Conservation (phyloP, 306 rosid genomes). For the Oemleria cerasiformis region DNA sequence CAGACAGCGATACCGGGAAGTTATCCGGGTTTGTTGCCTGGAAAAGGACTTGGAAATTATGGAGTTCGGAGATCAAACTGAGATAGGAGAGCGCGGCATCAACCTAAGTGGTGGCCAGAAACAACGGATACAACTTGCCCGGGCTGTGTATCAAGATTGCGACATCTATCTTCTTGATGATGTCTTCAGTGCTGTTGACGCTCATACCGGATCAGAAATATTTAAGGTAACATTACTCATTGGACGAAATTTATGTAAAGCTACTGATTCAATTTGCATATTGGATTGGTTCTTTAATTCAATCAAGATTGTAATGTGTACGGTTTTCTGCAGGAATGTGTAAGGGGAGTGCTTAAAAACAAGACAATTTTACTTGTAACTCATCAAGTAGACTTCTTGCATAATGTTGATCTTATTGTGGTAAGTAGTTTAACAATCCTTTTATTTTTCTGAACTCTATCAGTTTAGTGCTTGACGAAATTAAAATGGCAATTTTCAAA, state of each 20-base stretch:
- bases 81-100: constrained; percentile 98
- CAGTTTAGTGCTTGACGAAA: background rate
- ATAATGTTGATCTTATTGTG: constrained; percentile 76
- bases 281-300: no score
- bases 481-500: background rate
- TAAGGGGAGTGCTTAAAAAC: constrained; percentile 70
- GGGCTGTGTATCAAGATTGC: constrained; percentile 87
- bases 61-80: constrained; percentile 92
- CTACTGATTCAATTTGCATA: no score
- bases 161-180: constrained; percentile 94
- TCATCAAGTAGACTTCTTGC: constrained; percentile 98
- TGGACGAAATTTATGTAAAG: no score
- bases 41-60: constrained; percentile 92
- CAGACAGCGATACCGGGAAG: constrained; percentile 59
- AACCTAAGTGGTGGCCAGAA: constrained; percentile 97
- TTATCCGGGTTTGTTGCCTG: constrained; percentile 76
- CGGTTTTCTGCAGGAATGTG: constrained; percentile 68
- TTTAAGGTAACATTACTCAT: constrained; percentile 54
- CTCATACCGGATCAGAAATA: constrained; percentile 93
- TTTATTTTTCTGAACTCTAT: background rate
- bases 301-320: background rate
- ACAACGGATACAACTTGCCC: constrained; percentile 90
- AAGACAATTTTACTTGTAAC: constrained; percentile 87
- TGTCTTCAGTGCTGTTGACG: constrained; percentile 96
- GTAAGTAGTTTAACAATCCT: constrained; percentile 36